Base-by-base conservation (phyloP, 2,329 filamentous ascomycete species). In the Monosporascus sp. region DNA sequence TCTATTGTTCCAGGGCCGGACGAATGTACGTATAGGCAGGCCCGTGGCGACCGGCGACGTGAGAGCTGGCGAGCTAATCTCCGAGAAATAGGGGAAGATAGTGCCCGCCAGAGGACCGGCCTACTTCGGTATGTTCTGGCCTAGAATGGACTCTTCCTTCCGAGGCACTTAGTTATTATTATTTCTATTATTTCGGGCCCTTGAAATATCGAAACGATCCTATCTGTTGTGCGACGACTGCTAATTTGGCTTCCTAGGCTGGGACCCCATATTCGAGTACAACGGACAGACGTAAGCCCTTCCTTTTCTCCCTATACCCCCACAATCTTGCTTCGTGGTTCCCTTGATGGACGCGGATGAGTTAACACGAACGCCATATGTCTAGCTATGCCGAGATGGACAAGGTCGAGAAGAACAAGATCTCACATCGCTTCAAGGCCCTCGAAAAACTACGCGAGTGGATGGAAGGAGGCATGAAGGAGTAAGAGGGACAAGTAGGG, bases 201-300 rank as follows among this genome's bases (percentile, higher is more conserved):
- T 35, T 5, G 31, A 5, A 11, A 11, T 14, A 11, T 14, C 11
- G 31, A 5, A 11, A 35, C 6, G 31, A 11, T 5, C 9, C 9
- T 14, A 35, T 35, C 31, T 35, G 31, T 35, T 35, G 31, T 14
- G 31, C 4, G 31, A 35, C 31, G 9, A 35, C 5, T 9, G 17
- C 40, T 53, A 51, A 47, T 27, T 49, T 7, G 26, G 16, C 26
- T 52, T 49, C 47, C 53, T 31, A 96, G 92, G 93, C 46, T 99
- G 94, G 94, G 94, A 99, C 70, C 85, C 94, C 2, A 87, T 96
- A 59, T 99, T 99, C 65, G 94, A 99, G 74, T 93, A 95, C 62
- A 81, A 95, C 59, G 92, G 92, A 43, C 77, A 90, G 73, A 99
- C 94, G 75, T 84, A 70, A 67, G 80, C 72, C 37, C 17, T 19